Base-by-base conservation (phyloP, 139 green algal species). In the Chlamydomonas sp. region DNA sequence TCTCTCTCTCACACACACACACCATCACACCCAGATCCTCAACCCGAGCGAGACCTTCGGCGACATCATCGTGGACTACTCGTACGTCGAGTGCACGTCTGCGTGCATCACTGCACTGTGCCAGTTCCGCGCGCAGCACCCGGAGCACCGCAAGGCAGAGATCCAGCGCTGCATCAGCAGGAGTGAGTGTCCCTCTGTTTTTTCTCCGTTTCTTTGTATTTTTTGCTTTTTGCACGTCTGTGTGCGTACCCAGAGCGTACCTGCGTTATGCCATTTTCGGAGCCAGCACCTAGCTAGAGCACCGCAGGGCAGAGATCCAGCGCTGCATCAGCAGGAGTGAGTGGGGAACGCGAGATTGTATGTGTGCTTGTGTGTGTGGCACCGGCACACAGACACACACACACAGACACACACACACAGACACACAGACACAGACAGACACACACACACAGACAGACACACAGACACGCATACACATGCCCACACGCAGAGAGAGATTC, bases 31-130 rank as follows among this genome's bases (percentile, higher is more conserved):
- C n/a, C 83, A 98, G 91, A 60, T 92, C n/a, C 81, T 99, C 48
- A 99, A 99, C 79, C 95, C 94, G 10, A 85, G 90, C 6, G 95
- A 99, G 79, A 98, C 95, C 0, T 98, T 99, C 85, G 94, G 94
- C 29, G 89, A 99, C 87, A 99, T 99, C 74, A 89, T 99, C 6
- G 93, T 99, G 30, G 95, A 99, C 81, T 99, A 99, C 81, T 84
- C 76, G 24, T 98, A 97, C 71, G 93, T 99, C 35, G 95, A 99
- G 88, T 94, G 90, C 85, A 92, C 89, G 35, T 92, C 85, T 1
- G 93, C 95, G 1, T 97, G 91, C 85, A 90, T 99, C 64, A 91
- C 88, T 8, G 92, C 92, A 0, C 81, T 99, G 24, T 66, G 26
- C 0, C 82, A 74, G 0, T 98, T 97, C 72, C 16, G 58, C 1